Percentiles rank a stretch among this genome's conserved stretches.
Evolutionary conservation across 345 rosid genomes (phyloP).

Genomic region (Eucalyptus tenuipes): DNA sequence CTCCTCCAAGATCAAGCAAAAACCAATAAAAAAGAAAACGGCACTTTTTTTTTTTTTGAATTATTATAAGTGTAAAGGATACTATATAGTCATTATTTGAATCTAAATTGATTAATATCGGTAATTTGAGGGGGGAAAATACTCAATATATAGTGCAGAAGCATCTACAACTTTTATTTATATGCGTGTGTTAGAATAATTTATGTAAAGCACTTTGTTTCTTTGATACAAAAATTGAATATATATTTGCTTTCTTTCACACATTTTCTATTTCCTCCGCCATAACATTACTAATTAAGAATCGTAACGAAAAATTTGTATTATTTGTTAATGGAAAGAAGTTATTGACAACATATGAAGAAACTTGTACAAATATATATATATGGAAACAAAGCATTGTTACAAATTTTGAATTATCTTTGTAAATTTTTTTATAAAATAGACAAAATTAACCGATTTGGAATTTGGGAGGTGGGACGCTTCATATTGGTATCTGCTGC

Average conservation of each 20-base stretch:
- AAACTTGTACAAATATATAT: background rate
- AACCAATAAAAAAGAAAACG: background rate
- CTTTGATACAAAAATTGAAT: background rate
- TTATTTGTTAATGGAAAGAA: background rate
- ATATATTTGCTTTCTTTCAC: background rate
- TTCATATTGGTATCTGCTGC: background rate
- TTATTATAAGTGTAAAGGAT: background rate
- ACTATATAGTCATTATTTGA: background rate
- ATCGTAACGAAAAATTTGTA: background rate
- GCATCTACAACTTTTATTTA: background rate
- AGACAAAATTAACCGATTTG: background rate
- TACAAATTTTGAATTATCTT: background rate
- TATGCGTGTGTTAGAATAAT: no score
- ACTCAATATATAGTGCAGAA: background rate
- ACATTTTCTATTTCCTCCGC: background rate
- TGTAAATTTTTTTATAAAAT: no score
- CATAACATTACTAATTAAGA: background rate
- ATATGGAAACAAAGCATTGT: background rate
- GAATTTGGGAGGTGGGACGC: background rate
- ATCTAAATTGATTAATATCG: background rate
- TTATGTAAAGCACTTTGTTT: background rate
- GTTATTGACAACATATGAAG: background rate
- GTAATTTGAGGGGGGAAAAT: background rate
- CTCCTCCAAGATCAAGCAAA: background rate
- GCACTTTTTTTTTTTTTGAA: rapidly evolving